A percentile compares a stretch with the other conserved stretches of the same genome.
Conservation (phyloP, 176 grass and related monocot genomes). For the Raddia distichophylla region DNA sequence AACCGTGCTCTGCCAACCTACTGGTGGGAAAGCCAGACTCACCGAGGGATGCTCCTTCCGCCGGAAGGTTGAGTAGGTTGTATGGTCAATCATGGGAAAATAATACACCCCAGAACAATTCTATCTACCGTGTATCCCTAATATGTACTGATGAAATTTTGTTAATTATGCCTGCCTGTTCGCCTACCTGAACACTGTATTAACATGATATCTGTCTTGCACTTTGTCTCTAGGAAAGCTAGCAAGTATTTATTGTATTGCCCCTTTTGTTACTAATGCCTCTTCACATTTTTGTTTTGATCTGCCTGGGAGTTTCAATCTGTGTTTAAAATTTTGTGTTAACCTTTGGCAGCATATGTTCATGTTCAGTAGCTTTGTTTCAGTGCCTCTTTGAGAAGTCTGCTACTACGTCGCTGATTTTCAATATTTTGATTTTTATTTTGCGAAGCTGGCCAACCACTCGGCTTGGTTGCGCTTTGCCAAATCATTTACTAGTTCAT, state of each 20-base stretch:
- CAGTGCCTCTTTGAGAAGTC: too few species aligned
- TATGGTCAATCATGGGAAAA: neutral
- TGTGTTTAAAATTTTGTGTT: too few species aligned
- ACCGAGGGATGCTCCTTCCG: conserved; percentile 72
- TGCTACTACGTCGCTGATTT: too few species aligned
- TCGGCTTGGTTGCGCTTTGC: too few species aligned
- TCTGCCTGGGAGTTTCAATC: neutral
- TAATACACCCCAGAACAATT: neutral
- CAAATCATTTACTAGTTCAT: too few species aligned
- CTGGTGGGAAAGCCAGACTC: conserved; percentile 62
- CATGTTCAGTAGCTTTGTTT: too few species aligned
- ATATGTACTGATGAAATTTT: conserved; percentile 12
- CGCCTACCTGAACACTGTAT: neutral
- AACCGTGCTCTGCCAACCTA: conserved; percentile 66
- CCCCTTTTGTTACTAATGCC: neutral
- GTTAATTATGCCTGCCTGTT: conserved; percentile 3
- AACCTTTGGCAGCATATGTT: too few species aligned
- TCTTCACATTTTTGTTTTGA: neutral
- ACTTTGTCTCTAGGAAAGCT: neutral
- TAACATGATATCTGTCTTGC: neutral
- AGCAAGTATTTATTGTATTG: too few species aligned
- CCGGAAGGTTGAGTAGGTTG: conserved; percentile 48
- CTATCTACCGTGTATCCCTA: neutral
- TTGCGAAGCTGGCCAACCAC: too few species aligned
- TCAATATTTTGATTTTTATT: too few species aligned